Evolutionary conservation across 1,284 basidiomycete genomes (phyloP).

Genomic region (Malassezia furfur): DNA sequence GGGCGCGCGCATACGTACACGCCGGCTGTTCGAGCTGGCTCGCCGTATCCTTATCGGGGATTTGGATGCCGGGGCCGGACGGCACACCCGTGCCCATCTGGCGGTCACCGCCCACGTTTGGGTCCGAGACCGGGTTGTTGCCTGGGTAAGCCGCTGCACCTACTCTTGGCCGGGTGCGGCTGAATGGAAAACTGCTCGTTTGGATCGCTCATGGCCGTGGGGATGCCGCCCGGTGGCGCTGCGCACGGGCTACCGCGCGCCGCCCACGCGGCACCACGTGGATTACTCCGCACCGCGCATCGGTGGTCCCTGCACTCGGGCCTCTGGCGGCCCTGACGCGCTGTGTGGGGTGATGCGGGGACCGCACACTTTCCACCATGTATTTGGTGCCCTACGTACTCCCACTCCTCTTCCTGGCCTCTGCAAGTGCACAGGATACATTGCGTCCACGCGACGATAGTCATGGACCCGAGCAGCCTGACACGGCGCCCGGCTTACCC

Average conservation of each 20-base stretch:
- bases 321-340: too few relatives aligned
- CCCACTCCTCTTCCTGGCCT: neutral
- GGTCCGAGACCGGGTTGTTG: slow-evolving; percentile 5
- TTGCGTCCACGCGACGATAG: slow-evolving; percentile 1
- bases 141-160: neutral
- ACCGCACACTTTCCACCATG: too few relatives aligned
- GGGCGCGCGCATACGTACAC: slow-evolving; percentile 1
- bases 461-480: neutral
- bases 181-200: slow-evolving; percentile 8
- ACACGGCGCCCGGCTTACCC: slow-evolving; percentile 2
- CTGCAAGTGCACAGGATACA: too few relatives aligned
- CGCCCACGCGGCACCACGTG: too few relatives aligned
- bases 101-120: neutral
- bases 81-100: neutral
- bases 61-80: slow-evolving; percentile 8
- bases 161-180: slow-evolving; percentile 13
- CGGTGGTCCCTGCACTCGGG: too few relatives aligned
- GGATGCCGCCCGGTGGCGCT: too few relatives aligned
- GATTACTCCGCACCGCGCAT: too few relatives aligned
- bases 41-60: slow-evolving; percentile 10
- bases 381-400: too few relatives aligned
- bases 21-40: slow-evolving; percentile 5
- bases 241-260: too few relatives aligned
- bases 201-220: slow-evolving; percentile 2
- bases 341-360: too few relatives aligned